phyloP scores from a whole-genome alignment of 2,329 filamentous ascomycete genomes.

The Exophiala spinifera region DNA sequence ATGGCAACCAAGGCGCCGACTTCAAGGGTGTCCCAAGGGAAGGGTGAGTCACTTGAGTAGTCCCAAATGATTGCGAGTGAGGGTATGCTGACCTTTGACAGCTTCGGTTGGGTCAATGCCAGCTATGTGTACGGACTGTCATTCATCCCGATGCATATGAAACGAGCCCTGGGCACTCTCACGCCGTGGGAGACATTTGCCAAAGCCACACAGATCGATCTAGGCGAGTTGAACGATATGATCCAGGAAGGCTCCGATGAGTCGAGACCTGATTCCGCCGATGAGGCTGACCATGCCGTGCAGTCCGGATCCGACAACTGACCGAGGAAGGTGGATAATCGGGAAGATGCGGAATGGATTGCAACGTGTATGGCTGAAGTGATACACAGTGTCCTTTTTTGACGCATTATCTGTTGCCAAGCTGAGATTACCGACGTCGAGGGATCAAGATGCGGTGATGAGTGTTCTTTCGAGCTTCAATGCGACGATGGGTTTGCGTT shows the following conservation, averaged over 20 bases:
- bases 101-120: constrained; percentile 98
- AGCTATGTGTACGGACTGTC: constrained; percentile 93
- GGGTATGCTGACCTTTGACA: constrained; percentile 38
- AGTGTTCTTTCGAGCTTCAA: neutral
- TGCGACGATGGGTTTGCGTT: neutral
- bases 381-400: neutral
- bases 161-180: constrained; percentile 79
- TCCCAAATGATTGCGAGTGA: neutral
- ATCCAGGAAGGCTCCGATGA: constrained; percentile 27
- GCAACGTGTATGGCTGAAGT: neutral
- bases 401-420: neutral
- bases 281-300: constrained; percentile 14
- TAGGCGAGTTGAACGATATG: constrained; percentile 22
- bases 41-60: constrained; percentile 63
- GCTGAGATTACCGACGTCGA: neutral
- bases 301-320: constrained; percentile 12
- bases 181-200: constrained; percentile 83
- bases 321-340: neutral
- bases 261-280: constrained; percentile 17
- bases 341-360: constrained; percentile 1
- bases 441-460: neutral
- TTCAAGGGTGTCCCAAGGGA: constrained; percentile 95
- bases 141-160: constrained; percentile 84
- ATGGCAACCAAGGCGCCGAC: constrained; percentile 92
- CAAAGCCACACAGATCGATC: constrained; percentile 53